Evolutionary conservation across 768 basidiomycete genomes (phyloP), one percentile per base, ranked within the genome.

Genomic region (Boletus reticuloceps): DNA sequence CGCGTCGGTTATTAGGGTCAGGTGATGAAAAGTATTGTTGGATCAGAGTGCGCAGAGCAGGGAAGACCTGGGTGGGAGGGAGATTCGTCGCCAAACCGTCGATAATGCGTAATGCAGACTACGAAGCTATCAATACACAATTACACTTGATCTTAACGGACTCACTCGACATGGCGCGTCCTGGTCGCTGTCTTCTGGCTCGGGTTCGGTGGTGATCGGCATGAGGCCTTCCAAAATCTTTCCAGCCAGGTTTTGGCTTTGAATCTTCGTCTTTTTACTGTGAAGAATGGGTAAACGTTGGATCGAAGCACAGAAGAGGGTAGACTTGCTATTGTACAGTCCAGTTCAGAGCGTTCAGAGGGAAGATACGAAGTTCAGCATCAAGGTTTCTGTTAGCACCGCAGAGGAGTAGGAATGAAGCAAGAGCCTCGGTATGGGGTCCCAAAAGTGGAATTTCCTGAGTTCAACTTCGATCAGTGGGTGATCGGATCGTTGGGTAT

Each of bases 191-290:
- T 97, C 95, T 65, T 94, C 91, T 16, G 95, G 93, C 64, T 97
- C 94, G 8, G 87, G 85, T 75, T 99, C 97, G 31, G 91, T 88
- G 5, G 93, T 88, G 64, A 98, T 91, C 43, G 94, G 93, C 82
- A 99, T 89, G 42, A 99, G 83, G 41, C 91, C 90, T 62, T 92
- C 85, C 54, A 98, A 81, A 67, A 99, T 96, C 27, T 83, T 81
- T 44, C 83, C 82, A 16, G 93, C 94, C 54, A 99, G 79, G 67
- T 84, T 83, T 56, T 94, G 81, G 63, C 82, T 82, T 73, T 97
- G 94, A 37, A 99, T 82, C 74, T 94, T 97, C 47, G 88, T 87
- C 76, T 98, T 98, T 85, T 98, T 99, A 78, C 92, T 95, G 64
- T 61, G 53, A 50, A 16, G 45, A 62, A 50, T 41, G 47, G 39